Percentiles rank a stretch among this genome's conserved stretches.
Conservation (phyloP, 352 stramenopile species). For the Globisporangium acanthophoron region DNA sequence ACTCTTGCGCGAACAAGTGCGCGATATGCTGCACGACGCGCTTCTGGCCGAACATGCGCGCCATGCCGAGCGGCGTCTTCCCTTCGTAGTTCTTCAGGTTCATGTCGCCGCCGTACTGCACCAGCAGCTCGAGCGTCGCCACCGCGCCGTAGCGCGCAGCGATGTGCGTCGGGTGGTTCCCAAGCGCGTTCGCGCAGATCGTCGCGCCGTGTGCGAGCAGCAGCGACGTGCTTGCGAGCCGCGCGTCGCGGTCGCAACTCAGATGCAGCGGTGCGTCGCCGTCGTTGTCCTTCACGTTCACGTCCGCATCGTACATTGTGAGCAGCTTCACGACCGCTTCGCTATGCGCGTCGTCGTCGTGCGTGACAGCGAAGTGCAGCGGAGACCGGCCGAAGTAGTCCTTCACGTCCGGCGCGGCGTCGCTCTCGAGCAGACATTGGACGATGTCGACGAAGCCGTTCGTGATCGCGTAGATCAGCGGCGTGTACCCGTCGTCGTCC, state of each 20-base stretch:
- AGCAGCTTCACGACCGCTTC: conserved; percentile 44
- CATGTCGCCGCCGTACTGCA: conserved; percentile 79
- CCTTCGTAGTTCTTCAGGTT: conserved; percentile 83
- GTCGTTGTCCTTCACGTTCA: conserved; percentile 68
- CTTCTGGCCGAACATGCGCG: conserved; percentile 59
- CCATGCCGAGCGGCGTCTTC: conserved; percentile 70
- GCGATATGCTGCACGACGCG: conserved; percentile 55
- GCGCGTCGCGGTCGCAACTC: conserved; percentile 42
- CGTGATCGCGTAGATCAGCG: conserved; percentile 72
- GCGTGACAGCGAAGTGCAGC: conserved; percentile 57
- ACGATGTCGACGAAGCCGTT: conserved; percentile 46
- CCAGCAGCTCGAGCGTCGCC: conserved; percentile 57
- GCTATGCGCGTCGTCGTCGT: conserved; percentile 11
- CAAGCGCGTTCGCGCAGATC: conserved; percentile 50
- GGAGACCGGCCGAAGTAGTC: conserved; percentile 65
- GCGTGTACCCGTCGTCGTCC: conserved; percentile 73
- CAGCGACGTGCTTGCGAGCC: conserved; percentile 44
- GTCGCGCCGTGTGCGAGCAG: conserved; percentile 52
- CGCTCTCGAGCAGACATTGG: conserved; percentile 47
- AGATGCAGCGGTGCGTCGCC: conserved; percentile 62
- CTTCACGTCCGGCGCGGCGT: conserved; percentile 46
- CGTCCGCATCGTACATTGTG: conserved; percentile 61
- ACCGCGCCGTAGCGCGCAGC: conserved; percentile 54
- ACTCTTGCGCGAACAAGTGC: conserved; percentile 55
- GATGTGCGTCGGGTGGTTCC: conserved; percentile 72